These are phyloP conservation scores for Diaporthe citrichinensis DNA, from an alignment of 2,329 filamentous ascomycete genomes.

Conservation along the genomic window DNA sequence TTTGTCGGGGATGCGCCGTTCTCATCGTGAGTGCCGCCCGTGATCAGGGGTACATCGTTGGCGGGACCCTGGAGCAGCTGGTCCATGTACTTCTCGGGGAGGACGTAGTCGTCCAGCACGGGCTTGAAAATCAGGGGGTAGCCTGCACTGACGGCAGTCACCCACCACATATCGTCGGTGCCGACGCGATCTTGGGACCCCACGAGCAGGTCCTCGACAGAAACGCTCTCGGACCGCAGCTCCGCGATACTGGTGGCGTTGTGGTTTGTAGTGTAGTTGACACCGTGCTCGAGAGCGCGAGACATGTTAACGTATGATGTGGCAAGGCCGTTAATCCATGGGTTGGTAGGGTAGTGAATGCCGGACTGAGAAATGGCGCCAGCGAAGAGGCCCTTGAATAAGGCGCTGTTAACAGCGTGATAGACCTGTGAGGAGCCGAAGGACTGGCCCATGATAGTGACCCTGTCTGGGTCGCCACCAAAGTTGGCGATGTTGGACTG, in stretches of 20 bases:
- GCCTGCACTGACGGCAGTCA: slow-evolving; percentile 47
- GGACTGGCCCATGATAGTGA: slow-evolving; percentile 40
- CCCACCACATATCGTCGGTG: slow-evolving; percentile 45
- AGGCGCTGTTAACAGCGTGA: slow-evolving; percentile 49
- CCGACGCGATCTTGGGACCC: slow-evolving; percentile 48
- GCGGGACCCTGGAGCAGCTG: slow-evolving; percentile 47
- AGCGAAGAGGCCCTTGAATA: slow-evolving; percentile 50
- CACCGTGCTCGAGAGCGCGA: slow-evolving; percentile 45
- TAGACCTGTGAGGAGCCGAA: slow-evolving; percentile 49
- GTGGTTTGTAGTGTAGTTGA: slow-evolving; percentile 46
- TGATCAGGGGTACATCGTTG: slow-evolving; percentile 54
- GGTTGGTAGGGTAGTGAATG: slow-evolving; percentile 49
- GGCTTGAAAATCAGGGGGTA: slow-evolving; percentile 50
- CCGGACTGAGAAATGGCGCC: slow-evolving; percentile 50
- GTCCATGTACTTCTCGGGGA: slow-evolving; percentile 44
- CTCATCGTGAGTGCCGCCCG: slow-evolving; percentile 54
- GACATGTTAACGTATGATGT: slow-evolving; percentile 50
- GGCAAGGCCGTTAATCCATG: slow-evolving; percentile 49
- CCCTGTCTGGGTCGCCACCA: slow-evolving; percentile 39
- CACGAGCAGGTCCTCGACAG: slow-evolving; percentile 42
- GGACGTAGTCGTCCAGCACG: slow-evolving; percentile 45
- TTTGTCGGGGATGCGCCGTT: slow-evolving; percentile 46
- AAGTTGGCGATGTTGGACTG: slow-evolving; percentile 39
- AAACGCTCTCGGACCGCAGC: slow-evolving; percentile 28
- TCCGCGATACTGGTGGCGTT: slow-evolving; percentile 38